A percentile compares a stretch with the other conserved stretches of the same genome.
phyloP scores from a whole-genome alignment of 257 asterid genomes.

The Solanum peruvianum region DNA sequence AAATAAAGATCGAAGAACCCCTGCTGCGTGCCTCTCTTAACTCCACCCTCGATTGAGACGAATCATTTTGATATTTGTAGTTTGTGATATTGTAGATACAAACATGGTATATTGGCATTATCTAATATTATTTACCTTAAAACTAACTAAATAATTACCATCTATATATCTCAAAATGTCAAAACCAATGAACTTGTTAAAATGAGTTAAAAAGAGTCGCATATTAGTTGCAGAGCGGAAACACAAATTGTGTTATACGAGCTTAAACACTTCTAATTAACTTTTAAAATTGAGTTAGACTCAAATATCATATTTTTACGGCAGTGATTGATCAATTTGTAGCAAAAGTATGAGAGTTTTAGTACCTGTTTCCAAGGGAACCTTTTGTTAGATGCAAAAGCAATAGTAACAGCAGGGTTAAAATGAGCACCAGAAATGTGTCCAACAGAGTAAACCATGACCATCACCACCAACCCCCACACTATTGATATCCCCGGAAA shows the following conservation, averaged over 20 bases:
- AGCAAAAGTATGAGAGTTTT: neutral
- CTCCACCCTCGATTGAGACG: neutral
- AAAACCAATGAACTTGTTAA: neutral
- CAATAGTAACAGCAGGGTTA: constrained; percentile 84
- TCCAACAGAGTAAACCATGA: constrained; percentile 74
- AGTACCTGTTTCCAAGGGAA: constrained; percentile 65
- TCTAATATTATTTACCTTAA: neutral
- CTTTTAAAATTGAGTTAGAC: neutral
- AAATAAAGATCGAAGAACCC: neutral
- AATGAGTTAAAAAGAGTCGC: neutral
- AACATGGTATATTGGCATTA: neutral
- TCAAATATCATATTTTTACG: rapidly evolving
- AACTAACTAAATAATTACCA: neutral
- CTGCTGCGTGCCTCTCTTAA: neutral
- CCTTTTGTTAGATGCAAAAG: constrained; percentile 67
- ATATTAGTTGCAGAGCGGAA: neutral
- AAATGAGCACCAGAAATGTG: constrained; percentile 94
- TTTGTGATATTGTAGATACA: neutral
- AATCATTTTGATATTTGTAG: neutral
- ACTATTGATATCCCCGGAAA: constrained; percentile 64
- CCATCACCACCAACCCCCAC: constrained; percentile 85
- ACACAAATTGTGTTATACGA: neutral
- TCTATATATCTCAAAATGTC: neutral
- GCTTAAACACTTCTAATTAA: no score
- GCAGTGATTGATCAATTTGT: neutral